phyloP scores from a whole-genome alignment of 495 filamentous ascomycete species.

The Neurospora sp. region DNA sequence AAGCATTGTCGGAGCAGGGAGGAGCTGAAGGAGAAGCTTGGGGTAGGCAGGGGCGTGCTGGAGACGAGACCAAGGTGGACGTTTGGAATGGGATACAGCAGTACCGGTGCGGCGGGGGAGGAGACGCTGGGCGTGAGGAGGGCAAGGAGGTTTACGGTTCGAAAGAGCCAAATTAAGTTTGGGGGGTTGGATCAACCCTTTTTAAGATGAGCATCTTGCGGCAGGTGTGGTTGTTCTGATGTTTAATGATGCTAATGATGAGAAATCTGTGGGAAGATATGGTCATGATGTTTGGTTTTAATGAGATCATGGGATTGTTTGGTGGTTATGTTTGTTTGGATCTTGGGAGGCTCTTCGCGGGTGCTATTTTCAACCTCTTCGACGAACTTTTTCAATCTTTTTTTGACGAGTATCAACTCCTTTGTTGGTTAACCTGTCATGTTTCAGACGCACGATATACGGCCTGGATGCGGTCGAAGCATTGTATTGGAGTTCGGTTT shows the following conservation, averaged over 20 bases:
- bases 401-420: not conserved
- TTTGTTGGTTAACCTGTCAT: not conserved
- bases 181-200: not conserved
- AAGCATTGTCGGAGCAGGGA: slow-evolving; percentile 14
- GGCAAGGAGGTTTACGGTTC: slow-evolving; percentile 31
- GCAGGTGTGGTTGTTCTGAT: not conserved
- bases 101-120: slow-evolving; percentile 6
- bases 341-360: not conserved
- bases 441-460: not conserved
- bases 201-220: not conserved
- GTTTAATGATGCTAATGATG: not conserved
- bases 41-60: slow-evolving; percentile 18
- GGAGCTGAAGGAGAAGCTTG: slow-evolving; percentile 24
- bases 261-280: not conserved
- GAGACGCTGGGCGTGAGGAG: slow-evolving; percentile 27
- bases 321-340: not conserved
- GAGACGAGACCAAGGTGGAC: slow-evolving; percentile 27
- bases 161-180: slow-evolving; percentile 21
- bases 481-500: not conserved
- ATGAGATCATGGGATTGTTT: not conserved
- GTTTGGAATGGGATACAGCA: slow-evolving; percentile 18
- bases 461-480: not conserved
- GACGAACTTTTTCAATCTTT: not conserved
- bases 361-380: not conserved
- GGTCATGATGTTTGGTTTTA: not conserved